Conservation (phyloP, 1,284 basidiomycete species). For the Athelia sp. region DNA sequence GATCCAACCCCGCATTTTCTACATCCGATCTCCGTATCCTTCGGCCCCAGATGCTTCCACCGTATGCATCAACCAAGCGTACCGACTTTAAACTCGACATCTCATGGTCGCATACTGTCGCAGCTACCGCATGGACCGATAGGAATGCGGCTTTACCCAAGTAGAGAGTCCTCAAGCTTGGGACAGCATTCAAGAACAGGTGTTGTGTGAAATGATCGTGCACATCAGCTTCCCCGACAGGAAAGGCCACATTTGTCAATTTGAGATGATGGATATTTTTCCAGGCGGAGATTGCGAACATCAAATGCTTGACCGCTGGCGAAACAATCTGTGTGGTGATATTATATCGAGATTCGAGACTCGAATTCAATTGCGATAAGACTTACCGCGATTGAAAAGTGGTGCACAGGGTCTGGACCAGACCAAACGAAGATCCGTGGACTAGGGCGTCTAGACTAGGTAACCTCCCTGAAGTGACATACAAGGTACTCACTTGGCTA, state of each 20-base stretch:
- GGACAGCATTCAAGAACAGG: slow-evolving; percentile 24
- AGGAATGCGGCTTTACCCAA: slow-evolving; percentile 39
- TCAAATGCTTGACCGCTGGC: slow-evolving; percentile 20
- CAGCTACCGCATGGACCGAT: slow-evolving; percentile 27
- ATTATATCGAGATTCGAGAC: slow-evolving; percentile 22
- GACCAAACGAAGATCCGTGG: slow-evolving; percentile 39
- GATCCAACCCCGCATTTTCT: too few species aligned
- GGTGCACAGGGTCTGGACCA: slow-evolving; percentile 44
- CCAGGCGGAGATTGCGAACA: slow-evolving; percentile 34
- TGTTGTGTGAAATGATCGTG: slow-evolving; percentile 5
- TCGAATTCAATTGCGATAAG: not conserved
- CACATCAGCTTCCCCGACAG: slow-evolving; percentile 3
- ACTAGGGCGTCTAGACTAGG: slow-evolving; percentile 17
- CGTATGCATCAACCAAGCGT: slow-evolving; percentile 39
- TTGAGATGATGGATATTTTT: slow-evolving; percentile 29
- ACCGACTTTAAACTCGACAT: slow-evolving; percentile 23
- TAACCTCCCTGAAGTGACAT: not conserved
- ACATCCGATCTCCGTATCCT: slow-evolving; percentile 18
- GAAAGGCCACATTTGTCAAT: slow-evolving; percentile 33
- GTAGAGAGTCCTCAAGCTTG: slow-evolving; percentile 29
- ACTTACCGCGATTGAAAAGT: slow-evolving; percentile 43
- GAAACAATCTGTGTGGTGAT: too few species aligned
- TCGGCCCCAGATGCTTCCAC: slow-evolving; percentile 42
- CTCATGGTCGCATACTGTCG: slow-evolving; percentile 25
- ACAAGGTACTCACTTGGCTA: slow-evolving; percentile 26